Percentiles rank a stretch among this genome's conserved stretches.
Evolutionary conservation across 129 eudicot species (phyloP).

Genomic region (Lactuca sativa): DNA sequence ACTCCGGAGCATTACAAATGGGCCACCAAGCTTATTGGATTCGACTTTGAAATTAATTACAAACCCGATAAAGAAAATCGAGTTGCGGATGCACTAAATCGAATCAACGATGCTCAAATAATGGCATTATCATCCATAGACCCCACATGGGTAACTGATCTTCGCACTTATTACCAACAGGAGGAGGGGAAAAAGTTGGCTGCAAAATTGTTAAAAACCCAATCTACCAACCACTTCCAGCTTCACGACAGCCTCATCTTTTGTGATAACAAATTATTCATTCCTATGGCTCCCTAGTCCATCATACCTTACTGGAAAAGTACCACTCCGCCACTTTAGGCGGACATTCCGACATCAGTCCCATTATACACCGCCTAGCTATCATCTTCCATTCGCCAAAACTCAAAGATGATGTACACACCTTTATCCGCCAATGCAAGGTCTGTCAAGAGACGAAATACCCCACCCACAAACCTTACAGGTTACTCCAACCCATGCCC

Average conservation of each 20-base stretch:
- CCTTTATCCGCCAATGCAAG: background rate
- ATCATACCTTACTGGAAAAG: background rate
- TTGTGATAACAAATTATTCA: too few species aligned
- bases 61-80: background rate
- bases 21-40: background rate
- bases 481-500: conserved; percentile 2
- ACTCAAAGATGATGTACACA: background rate
- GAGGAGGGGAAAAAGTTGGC: too few species aligned
- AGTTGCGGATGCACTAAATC: background rate
- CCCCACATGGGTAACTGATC: background rate
- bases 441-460: background rate
- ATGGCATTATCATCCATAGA: background rate
- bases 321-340: background rate
- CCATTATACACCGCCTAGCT: background rate
- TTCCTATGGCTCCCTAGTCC: too few species aligned
- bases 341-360: background rate
- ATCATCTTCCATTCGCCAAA: background rate
- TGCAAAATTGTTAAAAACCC: too few species aligned
- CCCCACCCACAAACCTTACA: background rate
- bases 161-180: too few species aligned
- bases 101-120: background rate
- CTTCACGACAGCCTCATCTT: background rate
- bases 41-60: background rate
- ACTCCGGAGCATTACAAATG: background rate
- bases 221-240: too few species aligned